phyloP scores from a whole-genome alignment of 768 basidiomycete genomes.

The Asterophora parasitica region DNA sequence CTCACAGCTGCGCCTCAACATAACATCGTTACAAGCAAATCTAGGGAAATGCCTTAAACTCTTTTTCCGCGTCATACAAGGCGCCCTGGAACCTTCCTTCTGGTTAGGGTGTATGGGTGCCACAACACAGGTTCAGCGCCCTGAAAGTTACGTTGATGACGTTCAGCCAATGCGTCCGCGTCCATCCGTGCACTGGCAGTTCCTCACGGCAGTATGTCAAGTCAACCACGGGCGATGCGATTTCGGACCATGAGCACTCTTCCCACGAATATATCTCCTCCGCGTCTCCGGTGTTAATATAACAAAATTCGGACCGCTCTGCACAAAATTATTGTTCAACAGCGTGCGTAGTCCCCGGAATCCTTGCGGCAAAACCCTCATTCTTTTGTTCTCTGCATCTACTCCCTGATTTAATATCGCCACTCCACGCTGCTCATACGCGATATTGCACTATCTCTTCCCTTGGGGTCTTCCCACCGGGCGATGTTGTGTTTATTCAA shows the following conservation, averaged over 20 bases:
- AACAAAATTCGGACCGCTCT: neutral
- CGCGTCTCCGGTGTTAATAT: constrained; percentile 3
- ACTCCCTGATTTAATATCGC: constrained; percentile 8
- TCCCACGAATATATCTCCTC: constrained; percentile 7
- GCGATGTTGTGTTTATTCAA: neutral
- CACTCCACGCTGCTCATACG: neutral
- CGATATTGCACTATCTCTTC: neutral
- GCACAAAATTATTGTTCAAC: neutral
- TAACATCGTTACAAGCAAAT: constrained; percentile 5
- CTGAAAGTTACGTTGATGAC: constrained; percentile 5
- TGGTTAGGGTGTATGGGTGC: neutral
- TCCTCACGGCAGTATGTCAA: neutral
- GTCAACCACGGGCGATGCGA: constrained; percentile 1
- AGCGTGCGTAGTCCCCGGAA: neutral
- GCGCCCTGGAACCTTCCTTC: constrained; percentile 2
- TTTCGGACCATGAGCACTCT: constrained; percentile 1
- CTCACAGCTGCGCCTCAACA: too few species aligned
- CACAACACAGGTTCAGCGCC: neutral
- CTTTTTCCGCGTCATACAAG: constrained; percentile 1
- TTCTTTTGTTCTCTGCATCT: constrained; percentile 11
- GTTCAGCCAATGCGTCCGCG: constrained; percentile 5
- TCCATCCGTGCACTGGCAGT: neutral
- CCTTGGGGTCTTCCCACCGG: neutral
- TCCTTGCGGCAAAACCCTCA: neutral
- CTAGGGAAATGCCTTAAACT: neutral